Evolutionary conservation across 305 asterid species (phyloP).

Genomic region (Striga hermonthica): DNA sequence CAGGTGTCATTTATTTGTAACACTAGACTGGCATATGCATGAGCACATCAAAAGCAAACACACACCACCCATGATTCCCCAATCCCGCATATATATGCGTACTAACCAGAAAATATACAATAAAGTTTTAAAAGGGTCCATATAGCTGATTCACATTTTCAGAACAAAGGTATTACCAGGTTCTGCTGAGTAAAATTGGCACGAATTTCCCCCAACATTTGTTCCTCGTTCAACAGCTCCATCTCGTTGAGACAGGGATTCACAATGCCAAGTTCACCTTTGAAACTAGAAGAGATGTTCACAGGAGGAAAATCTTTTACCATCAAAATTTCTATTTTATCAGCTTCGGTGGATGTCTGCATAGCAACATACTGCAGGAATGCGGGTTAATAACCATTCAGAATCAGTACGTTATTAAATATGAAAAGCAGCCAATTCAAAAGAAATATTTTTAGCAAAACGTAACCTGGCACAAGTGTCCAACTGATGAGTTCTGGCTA

Average conservation of each 20-base stretch:
- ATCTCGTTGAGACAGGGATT: constrained; percentile 46
- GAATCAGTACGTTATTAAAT: constrained; percentile 11
- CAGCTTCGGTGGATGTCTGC: constrained; percentile 73
- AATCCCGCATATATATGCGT: too few species aligned
- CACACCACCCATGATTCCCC: too few species aligned
- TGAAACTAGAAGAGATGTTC: constrained; percentile 35
- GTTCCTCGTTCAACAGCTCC: constrained; percentile 59
- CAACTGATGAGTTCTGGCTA: constrained; percentile 56
- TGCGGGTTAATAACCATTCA: constrained; percentile 26
- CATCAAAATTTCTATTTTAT: constrained; percentile 67
- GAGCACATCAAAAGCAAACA: too few species aligned
- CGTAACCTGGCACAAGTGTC: constrained; percentile 60
- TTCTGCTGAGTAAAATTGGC: constrained; percentile 55
- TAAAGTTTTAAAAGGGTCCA: too few species aligned
- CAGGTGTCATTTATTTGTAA: too few species aligned
- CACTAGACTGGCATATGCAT: too few species aligned
- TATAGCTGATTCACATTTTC: not conserved
- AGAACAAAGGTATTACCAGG: constrained; percentile 48
- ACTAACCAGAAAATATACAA: too few species aligned
- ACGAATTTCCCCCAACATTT: constrained; percentile 69
- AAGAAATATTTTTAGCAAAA: constrained; percentile 28
- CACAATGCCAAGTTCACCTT: constrained; percentile 31
- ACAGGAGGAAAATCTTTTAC: constrained; percentile 42
- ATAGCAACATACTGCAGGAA: constrained; percentile 76
- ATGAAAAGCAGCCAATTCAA: constrained; percentile 23